Base-by-base conservation (phyloP, 2,329 filamentous ascomycete species). In the Fusarium sp. region DNA sequence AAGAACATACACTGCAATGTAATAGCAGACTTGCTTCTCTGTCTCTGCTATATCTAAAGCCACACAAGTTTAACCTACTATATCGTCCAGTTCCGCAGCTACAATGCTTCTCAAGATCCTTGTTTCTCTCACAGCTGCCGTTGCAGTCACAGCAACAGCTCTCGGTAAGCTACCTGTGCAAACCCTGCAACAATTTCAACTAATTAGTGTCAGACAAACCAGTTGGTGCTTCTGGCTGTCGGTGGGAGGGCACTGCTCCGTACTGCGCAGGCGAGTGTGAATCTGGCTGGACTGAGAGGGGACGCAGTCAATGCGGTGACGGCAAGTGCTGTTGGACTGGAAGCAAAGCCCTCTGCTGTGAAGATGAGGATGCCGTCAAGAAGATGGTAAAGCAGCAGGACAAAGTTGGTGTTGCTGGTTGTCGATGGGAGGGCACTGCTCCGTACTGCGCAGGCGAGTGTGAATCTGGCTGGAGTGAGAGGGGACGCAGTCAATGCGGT, bases 101-200 rank as follows among this genome's bases (percentile, higher is more conserved):
- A 33, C 33, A 54, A 54, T 54, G 49, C 33, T 38, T 39, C 33
- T 54, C 23, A 54, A 27, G 19, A 39, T 54, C 14, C 15, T 54
- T 12, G 19, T 54, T 10, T 54, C 49, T 8, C 12, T 54, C 25
- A 27, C 49, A 39, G 25, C 49, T 54, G 33, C 23, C 2, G 33
- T 39, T 39, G 23, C 49, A n/a, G 49, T 39, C 11, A 38, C 49
- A n/a, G 49, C 49, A 25, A 3, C 49, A n/a, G 23, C 23, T 7
- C 21, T 54, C 19, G 35, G 49, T 54, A 39, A 39, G 49, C 18
- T n/a, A 18, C 23, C 1, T n/a, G 33, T 15, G 10, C 1, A 27
- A 27, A 7, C 16, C 8, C 19, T 27, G 18, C 2, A 10, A n/a
- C 23, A 14, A 19, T 18, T 1, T 54, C 23, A 5, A 29, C 49